These are phyloP conservation scores for Penicillium lividum DNA, from an alignment of 495 filamentous ascomycete species.

Conservation along the genomic window DNA sequence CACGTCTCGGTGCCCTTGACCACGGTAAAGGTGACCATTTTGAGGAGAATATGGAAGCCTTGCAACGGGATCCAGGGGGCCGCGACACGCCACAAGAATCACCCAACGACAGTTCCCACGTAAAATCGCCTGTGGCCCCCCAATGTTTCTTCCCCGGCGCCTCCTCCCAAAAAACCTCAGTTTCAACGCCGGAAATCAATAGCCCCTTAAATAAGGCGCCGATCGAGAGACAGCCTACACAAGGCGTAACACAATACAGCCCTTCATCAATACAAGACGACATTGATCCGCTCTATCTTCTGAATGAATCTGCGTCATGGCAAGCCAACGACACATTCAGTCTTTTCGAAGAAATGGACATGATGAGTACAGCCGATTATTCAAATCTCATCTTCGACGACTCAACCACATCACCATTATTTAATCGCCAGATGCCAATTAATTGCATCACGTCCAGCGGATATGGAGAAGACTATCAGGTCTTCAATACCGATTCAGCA, in stretches of 20 bases:
- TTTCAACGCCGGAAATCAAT: too few species aligned
- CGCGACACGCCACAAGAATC: background rate
- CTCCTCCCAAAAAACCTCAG: too few species aligned
- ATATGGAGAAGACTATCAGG: background rate
- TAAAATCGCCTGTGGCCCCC: background rate
- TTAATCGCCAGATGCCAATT: background rate
- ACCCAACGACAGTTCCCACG: background rate
- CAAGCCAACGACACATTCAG: background rate
- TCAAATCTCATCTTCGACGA: background rate
- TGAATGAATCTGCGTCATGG: background rate
- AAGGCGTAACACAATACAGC: too few species aligned
- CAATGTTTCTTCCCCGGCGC: too few species aligned
- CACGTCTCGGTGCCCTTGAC: background rate
- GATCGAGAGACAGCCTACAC: too few species aligned
- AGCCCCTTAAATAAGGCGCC: too few species aligned
- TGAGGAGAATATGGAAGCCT: background rate
- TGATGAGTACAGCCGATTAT: background rate
- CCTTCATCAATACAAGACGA: background rate
- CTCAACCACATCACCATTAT: background rate
- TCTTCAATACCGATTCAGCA: background rate
- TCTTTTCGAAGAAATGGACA: background rate
- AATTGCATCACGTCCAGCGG: background rate
- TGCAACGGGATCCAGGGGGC: background rate
- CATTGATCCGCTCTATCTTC: background rate
- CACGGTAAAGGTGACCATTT: background rate